Evolutionary conservation across 306 rosid genomes (phyloP), one percentile per base, ranked within the genome.

Genomic region (Trifolium subterraneum): DNA sequence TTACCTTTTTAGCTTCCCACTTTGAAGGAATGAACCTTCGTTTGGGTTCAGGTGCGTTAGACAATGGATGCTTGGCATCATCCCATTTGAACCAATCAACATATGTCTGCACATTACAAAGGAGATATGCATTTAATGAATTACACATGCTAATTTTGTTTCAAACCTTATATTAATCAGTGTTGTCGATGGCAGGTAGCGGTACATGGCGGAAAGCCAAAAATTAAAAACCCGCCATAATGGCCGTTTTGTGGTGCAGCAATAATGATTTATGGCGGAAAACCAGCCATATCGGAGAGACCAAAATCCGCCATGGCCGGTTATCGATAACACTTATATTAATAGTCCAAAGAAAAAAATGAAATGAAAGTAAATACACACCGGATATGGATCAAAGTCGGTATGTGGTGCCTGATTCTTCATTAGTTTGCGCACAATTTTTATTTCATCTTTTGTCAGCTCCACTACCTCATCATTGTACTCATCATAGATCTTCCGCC

Each of bases 71-170:
- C 19, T 78, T 88, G 31, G 96, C 85, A 83, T 75, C 97, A 16
- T 92, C 95, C 91, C 91, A 92, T 82, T 92, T 87, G 83, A 92
- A 94, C 96, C 96, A 94, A 83, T 94, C 99, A 73, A 87, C 97
- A 79, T 81, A 87, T 52, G 84, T 74, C 99, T 94, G 84, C 56
- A 83, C 31, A 71, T 44, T 45, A 50, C 67, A 36, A 81, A 60
- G 38, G 16, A 78, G 27, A 51, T 44, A 13, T 55, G 41, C 83
- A 25, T 22, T 38, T 42, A 20, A 62, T 68, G 54, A 58, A 39
- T 38, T 63, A 67, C 12, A 9, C 48, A 18, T 16, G 66, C 70
- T 6, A 69, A 38, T 68, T 50, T 56, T 9, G 15, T 45, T 65
- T 58, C 18, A 79, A 76, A 22, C 19, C 23, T 33, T 42, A 66